A percentile compares a stretch with the other conserved stretches of the same genome.
These are phyloP conservation scores for Taphrina pruni DNA, from an alignment of 1,139 yeast genomes.

Conservation along the genomic window DNA sequence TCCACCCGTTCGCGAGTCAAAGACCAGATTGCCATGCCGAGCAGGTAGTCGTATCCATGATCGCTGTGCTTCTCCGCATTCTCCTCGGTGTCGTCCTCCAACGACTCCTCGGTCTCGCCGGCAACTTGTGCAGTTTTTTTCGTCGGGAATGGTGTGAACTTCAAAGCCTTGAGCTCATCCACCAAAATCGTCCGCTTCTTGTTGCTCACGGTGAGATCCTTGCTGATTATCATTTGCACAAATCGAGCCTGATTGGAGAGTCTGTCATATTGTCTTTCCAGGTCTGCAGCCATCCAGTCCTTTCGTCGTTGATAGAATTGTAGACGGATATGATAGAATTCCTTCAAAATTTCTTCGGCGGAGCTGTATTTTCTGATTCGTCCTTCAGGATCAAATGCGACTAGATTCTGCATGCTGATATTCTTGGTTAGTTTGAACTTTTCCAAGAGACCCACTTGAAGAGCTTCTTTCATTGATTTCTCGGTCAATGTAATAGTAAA, in stretches of 20 bases:
- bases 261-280: constrained; percentile 76
- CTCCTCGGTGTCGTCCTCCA: constrained; percentile 53
- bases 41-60: constrained; percentile 72
- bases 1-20: constrained; percentile 75
- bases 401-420: constrained; percentile 83
- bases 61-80: constrained; percentile 52
- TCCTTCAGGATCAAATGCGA: constrained; percentile 92
- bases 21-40: constrained; percentile 93
- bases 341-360: constrained; percentile 77
- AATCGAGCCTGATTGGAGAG: constrained; percentile 87
- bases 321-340: constrained; percentile 82
- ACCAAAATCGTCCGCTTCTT: constrained; percentile 71
- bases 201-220: constrained; percentile 71
- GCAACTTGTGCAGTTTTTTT: constrained; percentile 52
- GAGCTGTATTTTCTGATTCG: constrained; percentile 80
- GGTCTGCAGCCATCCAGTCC: constrained; percentile 71
- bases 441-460: constrained; percentile 75
- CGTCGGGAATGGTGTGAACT: constrained; percentile 70
- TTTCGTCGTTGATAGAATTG: constrained; percentile 92
- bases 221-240: constrained; percentile 85
- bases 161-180: constrained; percentile 63
- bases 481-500: constrained; percentile 75
- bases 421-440: constrained; percentile 77
- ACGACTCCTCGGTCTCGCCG: constrained; percentile 41
- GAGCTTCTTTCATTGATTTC: constrained; percentile 83